Percentiles rank a stretch among this genome's conserved stretches.
Evolutionary conservation across 2,329 filamentous ascomycete genomes (phyloP).

Genomic region (Zelopaecilomyces penicillatus): DNA sequence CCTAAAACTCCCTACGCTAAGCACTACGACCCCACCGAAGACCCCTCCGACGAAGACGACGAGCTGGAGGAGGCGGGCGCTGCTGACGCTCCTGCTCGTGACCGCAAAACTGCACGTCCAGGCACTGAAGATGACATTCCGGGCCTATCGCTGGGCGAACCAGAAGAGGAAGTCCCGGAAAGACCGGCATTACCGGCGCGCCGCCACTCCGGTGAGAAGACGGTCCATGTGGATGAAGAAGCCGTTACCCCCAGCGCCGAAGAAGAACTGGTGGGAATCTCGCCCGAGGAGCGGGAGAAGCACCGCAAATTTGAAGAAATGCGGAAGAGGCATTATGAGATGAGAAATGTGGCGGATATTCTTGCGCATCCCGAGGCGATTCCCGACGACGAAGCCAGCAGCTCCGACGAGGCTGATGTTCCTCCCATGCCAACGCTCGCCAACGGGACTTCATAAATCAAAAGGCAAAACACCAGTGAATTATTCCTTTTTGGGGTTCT

Average conservation of each 20-base stretch:
- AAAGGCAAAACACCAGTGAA: neutral
- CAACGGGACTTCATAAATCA: conserved; percentile 24
- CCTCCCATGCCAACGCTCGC: conserved; percentile 39
- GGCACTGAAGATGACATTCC: conserved; percentile 69
- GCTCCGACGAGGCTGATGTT: conserved; percentile 21
- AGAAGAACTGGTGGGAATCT: conserved; percentile 44
- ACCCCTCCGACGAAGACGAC: conserved; percentile 47
- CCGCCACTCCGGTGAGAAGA: conserved; percentile 46
- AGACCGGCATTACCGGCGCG: conserved; percentile 21
- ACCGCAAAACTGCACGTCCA: conserved; percentile 28
- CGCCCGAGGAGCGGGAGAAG: conserved; percentile 75
- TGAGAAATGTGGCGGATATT: conserved; percentile 85
- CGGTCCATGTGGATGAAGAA: conserved; percentile 69
- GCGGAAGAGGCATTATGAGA: conserved; percentile 97
- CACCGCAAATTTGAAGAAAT: conserved; percentile 84
- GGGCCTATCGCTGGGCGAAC: conserved; percentile 83
- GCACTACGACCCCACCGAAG: conserved; percentile 83
- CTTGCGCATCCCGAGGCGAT: conserved; percentile 67
- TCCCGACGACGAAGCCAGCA: conserved; percentile 52
- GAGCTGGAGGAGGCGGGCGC: conserved; percentile 20
- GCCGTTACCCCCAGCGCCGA: conserved; percentile 52
- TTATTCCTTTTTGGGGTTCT: too few relatives aligned
- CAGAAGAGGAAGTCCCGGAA: conserved; percentile 63
- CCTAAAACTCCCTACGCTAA: conserved; percentile 95
- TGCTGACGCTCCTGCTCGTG: conserved; percentile 21